These are phyloP conservation scores for Talinum fruticosum DNA, from an alignment of 148 eudicot genomes.

Conservation along the genomic window DNA sequence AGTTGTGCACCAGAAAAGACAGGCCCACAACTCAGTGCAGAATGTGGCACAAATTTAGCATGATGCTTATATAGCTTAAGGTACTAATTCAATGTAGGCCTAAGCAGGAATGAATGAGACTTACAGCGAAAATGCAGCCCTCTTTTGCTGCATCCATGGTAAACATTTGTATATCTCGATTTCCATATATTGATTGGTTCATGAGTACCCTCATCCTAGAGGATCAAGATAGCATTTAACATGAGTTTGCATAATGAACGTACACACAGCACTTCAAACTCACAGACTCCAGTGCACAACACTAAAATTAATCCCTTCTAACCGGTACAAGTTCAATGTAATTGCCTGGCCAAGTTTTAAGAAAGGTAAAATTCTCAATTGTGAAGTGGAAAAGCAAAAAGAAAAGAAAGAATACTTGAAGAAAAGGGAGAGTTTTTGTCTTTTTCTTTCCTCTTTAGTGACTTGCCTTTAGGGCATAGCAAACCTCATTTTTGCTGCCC, in stretches of 20 bases:
- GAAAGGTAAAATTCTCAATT: background rate
- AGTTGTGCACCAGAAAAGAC: background rate
- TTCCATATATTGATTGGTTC: slow-evolving; percentile 85
- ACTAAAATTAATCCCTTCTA: background rate
- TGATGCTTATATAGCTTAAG: background rate
- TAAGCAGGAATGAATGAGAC: slow-evolving; percentile 28
- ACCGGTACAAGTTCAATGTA: background rate
- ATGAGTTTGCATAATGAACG: slow-evolving; percentile 1
- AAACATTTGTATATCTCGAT: slow-evolving; percentile 62
- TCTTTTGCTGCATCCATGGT: slow-evolving; percentile 92
- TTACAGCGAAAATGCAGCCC: slow-evolving; percentile 69
- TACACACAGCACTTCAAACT: background rate
- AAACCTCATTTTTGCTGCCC: background rate
- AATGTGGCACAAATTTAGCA: background rate
- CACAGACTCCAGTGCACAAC: background rate
- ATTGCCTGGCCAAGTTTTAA: background rate
- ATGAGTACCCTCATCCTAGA: slow-evolving; percentile 49
- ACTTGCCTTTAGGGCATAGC: background rate
- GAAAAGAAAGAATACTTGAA: background rate
- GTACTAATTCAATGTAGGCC: background rate
- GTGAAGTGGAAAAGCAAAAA: background rate
- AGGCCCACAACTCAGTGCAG: background rate
- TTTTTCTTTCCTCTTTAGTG: too few relatives aligned
- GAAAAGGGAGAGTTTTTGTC: background rate
- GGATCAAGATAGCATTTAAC: slow-evolving; percentile 14